Percentiles rank a stretch among this genome's conserved stretches.
Conservation (phyloP, 257 asterid genomes). For the Ilex asprella region DNA sequence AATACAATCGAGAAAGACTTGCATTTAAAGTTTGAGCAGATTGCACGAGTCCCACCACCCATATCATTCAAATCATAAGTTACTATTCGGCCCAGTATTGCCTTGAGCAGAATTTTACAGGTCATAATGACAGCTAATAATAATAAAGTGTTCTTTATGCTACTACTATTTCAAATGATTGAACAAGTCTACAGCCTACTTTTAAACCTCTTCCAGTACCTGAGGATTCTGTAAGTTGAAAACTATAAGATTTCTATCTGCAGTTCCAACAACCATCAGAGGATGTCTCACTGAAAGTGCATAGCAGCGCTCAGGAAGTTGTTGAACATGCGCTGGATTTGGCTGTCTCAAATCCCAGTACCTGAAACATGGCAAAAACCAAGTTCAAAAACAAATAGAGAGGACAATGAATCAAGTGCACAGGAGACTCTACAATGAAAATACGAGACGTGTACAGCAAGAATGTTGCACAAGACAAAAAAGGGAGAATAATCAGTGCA, state of each 20-base stretch:
- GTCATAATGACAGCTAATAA: too few relatives aligned
- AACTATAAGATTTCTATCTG: conserved; percentile 79
- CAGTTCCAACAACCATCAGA: conserved; percentile 93
- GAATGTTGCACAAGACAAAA: too few relatives aligned
- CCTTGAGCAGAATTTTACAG: too few relatives aligned
- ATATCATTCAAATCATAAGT: too few relatives aligned
- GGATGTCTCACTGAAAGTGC: conserved; percentile 87
- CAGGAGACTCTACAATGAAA: too few relatives aligned
- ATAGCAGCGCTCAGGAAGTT: conserved; percentile 95
- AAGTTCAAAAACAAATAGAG: not conserved
- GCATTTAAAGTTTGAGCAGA: too few relatives aligned
- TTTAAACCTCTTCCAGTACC: conserved; percentile 27
- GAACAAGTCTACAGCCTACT: not conserved
- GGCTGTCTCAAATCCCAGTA: conserved; percentile 96
- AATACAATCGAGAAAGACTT: too few relatives aligned
- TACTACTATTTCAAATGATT: not conserved
- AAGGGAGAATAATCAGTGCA: too few relatives aligned
- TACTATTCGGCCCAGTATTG: too few relatives aligned
- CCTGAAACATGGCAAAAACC: conserved; percentile 36
- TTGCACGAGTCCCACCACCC: too few relatives aligned
- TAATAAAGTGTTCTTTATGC: not conserved
- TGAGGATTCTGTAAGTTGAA: conserved; percentile 96
- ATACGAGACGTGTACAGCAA: too few relatives aligned
- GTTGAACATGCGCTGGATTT: conserved; percentile 83
- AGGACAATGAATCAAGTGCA: too few relatives aligned